A percentile compares a stretch with the other conserved stretches of the same genome.
These are phyloP conservation scores for Porphyra umbilicalis DNA, from an alignment of 31 red algal genomes.

Conservation along the genomic window DNA sequence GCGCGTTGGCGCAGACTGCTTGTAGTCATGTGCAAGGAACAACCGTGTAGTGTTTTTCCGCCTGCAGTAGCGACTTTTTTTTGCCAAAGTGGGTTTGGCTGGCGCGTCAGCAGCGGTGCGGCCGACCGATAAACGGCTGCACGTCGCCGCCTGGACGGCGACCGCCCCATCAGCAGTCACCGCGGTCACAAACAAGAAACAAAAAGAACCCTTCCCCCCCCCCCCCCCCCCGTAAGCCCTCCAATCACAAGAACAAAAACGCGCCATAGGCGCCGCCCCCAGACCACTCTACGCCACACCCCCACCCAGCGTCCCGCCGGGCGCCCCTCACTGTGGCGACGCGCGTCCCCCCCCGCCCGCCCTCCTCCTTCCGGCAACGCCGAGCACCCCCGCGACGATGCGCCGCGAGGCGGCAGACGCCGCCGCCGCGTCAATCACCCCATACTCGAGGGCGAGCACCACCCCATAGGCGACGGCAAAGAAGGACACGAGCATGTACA, in stretches of 20 bases:
- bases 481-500: constrained; percentile 45
- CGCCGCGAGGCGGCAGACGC: background rate
- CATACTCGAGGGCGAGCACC: constrained; percentile 53
- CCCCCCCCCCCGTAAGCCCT: too few relatives aligned
- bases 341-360: background rate
- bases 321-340: background rate
- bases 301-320: background rate
- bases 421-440: constrained; percentile 3
- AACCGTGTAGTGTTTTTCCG: background rate
- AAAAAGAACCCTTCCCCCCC: too few relatives aligned
- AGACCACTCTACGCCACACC: background rate
- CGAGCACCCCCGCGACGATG: background rate
- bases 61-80: background rate
- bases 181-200: too few relatives aligned
- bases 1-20: background rate
- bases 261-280: background rate
- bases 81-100: too few relatives aligned
- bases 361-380: background rate
- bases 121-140: too few relatives aligned
- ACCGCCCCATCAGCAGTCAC: too few relatives aligned
- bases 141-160: too few relatives aligned
- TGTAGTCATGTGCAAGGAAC: background rate
- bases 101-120: too few relatives aligned
- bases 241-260: background rate
- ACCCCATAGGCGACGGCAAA: constrained; percentile 48